Evolutionary conservation across 2,329 filamentous ascomycete species (phyloP).

Genomic region (Aspergillus tubingensis): DNA sequence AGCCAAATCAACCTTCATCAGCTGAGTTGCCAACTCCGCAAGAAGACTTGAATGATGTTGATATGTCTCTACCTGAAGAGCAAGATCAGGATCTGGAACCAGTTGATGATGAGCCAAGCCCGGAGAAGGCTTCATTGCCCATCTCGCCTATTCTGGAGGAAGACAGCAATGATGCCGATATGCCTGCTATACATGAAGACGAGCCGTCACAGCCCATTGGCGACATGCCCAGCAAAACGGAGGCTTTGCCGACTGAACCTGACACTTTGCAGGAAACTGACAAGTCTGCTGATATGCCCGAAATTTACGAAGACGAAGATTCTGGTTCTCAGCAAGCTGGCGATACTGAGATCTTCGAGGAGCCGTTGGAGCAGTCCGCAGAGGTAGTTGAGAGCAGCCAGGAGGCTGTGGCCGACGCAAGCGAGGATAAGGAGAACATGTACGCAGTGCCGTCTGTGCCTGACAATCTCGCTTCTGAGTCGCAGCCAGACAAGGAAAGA

Average conservation of each 20-base stretch:
- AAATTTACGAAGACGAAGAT: conserved; percentile 28
- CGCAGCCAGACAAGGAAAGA: conserved; percentile 31
- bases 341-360: conserved; percentile 4
- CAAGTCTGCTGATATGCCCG: conserved; percentile 6
- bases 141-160: conserved; percentile 9
- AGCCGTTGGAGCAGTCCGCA: conserved; percentile 13
- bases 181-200: conserved; percentile 29
- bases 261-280: conserved; percentile 8
- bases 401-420: conserved; percentile 6
- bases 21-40: no score
- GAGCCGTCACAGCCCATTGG: not conserved
- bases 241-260: not conserved
- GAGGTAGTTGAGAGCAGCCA: conserved; percentile 18
- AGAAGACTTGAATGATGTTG: not conserved
- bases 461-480: conserved; percentile 35
- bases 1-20: no score
- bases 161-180: conserved; percentile 10
- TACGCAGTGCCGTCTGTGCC: not conserved
- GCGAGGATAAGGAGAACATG: not conserved
- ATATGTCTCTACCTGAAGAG: not conserved
- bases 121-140: conserved; percentile 12
- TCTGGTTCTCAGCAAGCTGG: not conserved
- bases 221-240: no score
- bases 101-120: not conserved
- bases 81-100: no score